A percentile compares a stretch with the other conserved stretches of the same genome.
phyloP scores from a whole-genome alignment of 768 basidiomycete species.

The Boletellus sp. region DNA sequence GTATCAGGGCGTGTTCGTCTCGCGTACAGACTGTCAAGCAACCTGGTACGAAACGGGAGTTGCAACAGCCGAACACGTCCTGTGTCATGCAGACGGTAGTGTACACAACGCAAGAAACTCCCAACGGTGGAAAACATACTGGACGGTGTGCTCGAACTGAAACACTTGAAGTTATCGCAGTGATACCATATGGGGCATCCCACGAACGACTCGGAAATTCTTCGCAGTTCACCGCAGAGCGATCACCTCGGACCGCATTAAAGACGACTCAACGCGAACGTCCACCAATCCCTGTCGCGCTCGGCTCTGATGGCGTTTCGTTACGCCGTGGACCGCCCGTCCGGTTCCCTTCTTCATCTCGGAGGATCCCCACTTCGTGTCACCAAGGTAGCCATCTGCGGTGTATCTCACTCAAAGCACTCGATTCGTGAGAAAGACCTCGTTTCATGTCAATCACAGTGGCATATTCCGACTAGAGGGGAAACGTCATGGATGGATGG shows the following conservation, averaged over 20 bases:
- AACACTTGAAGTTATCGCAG: not conserved
- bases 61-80: not conserved
- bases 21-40: not conserved
- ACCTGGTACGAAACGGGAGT: not conserved
- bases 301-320: not conserved
- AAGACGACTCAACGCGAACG: not conserved
- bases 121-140: not conserved
- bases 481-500: not conserved
- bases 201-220: slow-evolving; percentile 1
- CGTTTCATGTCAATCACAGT: slow-evolving; percentile 20
- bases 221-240: not conserved
- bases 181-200: not conserved
- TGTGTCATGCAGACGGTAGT: not conserved
- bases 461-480: slow-evolving; percentile 15
- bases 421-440: not conserved
- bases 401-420: not conserved
- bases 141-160: not conserved
- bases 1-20: not conserved
- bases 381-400: not conserved
- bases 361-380: not conserved
- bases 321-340: no score
- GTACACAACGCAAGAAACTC: not conserved
- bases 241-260: slow-evolving; percentile 2
- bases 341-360: not conserved
- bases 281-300: not conserved